These are phyloP conservation scores for Arabidopsis lyrata DNA, from an alignment of 441 rosid species.

Conservation along the genomic window DNA sequence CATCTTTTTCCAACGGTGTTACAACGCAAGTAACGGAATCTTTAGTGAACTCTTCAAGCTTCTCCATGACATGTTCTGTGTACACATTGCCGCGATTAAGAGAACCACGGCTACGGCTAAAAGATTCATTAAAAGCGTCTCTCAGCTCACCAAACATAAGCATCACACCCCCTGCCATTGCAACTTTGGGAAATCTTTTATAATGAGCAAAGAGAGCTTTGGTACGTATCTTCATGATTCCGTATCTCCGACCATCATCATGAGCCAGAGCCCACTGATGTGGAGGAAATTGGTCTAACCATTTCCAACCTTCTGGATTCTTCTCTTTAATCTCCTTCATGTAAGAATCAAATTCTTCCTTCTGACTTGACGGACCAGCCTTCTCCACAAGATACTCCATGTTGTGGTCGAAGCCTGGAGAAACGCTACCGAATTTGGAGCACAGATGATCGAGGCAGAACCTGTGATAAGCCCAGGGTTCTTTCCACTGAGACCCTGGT, in stretches of 20 bases:
- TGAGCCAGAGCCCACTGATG: slow-evolving; percentile 3
- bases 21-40: not conserved
- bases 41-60: not conserved
- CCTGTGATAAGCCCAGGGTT: not conserved
- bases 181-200: not conserved
- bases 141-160: not conserved
- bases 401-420: not conserved
- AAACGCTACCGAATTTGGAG: not conserved
- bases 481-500: not conserved
- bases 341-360: not conserved
- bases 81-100: not conserved
- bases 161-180: not conserved
- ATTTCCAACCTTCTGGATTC: not conserved
- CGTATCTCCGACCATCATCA: slow-evolving; percentile 3
- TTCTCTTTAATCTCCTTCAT: not conserved
- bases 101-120: not conserved
- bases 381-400: not conserved
- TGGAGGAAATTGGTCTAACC: not conserved
- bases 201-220: not conserved
- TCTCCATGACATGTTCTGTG: not conserved
- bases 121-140: not conserved
- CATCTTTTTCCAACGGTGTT: not conserved
- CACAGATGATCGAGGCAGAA: not conserved
- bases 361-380: not conserved
- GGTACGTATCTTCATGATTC: not conserved